Evolutionary conservation across 192 early-diverging fungal species (phyloP), one percentile per base, ranked within the genome.

Genomic region (Coemansia sp.): DNA sequence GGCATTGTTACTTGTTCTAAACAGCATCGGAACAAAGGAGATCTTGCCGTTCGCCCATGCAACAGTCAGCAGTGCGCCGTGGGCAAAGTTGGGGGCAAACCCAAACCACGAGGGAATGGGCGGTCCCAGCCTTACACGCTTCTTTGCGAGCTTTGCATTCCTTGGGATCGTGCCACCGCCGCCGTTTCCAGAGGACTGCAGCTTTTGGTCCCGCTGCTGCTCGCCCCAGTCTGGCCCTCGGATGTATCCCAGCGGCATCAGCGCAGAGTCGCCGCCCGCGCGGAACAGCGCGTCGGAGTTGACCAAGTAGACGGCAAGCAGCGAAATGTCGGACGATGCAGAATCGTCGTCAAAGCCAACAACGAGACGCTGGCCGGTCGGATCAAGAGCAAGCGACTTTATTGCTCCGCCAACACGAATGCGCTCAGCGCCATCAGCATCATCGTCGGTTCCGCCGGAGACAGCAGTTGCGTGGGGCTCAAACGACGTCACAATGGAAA

Each of bases 21-120:
- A 84, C 11, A 84, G 56, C 68, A 81, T 72, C 11, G 77, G 83
- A 16, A 81, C 60, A 41, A 85, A 76, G 15, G 83, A 74, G 11
- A 85, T 56, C 57, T 85, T 85, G 15, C 83, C 83, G 47, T 81
- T 85, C n/a, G 77, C 77, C 83, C 83, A 85, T 3, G 77, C 83
- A 16, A 85, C 78, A 16, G 77, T 75, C 32, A 85, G 68, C 38
- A 85, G 60, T 9, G 77, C 75, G 13, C 83, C 83, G 13, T 72
- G 69, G 32, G 71, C 72, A 66, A 80, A 85, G 47, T 75, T 76
- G 7, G 74, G 73, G 15, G 78, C 69, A 60, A 85, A 85, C 0
- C 67, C 77, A 60, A 76, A 53, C 73, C 82, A 84, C 12, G 76
- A 76, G 1, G 82, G 74, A 12, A 68, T 69, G 1, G 81, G 81